Base-by-base conservation (phyloP, 2,329 filamentous ascomycete genomes). In the Fusarium sp. region DNA sequence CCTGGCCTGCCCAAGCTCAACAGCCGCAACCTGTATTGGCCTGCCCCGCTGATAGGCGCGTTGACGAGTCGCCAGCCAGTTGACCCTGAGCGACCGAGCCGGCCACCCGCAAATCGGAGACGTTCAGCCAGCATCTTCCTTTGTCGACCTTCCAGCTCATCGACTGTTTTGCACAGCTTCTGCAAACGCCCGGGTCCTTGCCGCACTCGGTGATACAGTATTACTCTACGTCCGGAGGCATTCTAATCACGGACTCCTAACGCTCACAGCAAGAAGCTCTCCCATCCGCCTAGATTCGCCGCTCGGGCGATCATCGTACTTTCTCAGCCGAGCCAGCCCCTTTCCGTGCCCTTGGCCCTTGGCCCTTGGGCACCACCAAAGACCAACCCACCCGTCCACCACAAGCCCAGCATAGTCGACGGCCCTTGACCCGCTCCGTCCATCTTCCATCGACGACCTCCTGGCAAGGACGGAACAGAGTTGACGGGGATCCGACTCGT, bases 21-120 rank as follows among this genome's bases (percentile, higher is more conserved):
- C 75, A 71, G 74, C 70, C 66, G 76, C 74, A 75, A 72, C 64
- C 40, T 63, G 60, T 72, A 76, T 72, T 76, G 64, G 57, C 66
- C 64, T 75, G 76, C 76, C 76, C 76, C 76, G 76, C 76, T 76
- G 67, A 70, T 69, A 71, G 74, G 74, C 67, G 42, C 63, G 62
- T 64, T 54, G 66, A 68, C 76, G 67, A 74, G 71, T 76, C 63
- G 64, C 67, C 58, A 61, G 60, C 63, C 54, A 71, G 60, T 67
- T 67, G 40, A 74, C 76, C 71, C 67, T 71, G 50, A 72, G 56
- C 70, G 62, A 68, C 71, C 60, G 35, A 68, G 59, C 62, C 64
- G 66, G 50, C 66, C 74, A 71, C 74, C 74, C 67, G 68, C 67
- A 75, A 74, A 69, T 75, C 71, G 70, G 70, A 60, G 45, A 60